Base-by-base conservation (phyloP, 164 flowering plant genomes). In the Annona cherimola region DNA sequence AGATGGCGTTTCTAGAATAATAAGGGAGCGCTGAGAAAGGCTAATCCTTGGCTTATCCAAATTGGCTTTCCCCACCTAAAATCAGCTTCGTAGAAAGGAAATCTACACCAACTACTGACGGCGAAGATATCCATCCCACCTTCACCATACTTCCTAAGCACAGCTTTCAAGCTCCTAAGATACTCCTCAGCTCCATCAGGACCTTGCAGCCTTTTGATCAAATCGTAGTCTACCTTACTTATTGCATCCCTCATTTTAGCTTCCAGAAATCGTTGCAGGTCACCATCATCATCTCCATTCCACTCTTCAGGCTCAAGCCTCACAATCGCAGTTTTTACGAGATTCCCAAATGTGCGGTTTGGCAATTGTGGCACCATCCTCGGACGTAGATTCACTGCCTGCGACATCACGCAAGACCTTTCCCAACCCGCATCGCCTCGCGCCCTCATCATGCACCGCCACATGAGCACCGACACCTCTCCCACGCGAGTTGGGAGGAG, bases 401-500 rank as follows among this genome's bases (percentile, higher is more conserved):
- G n/a, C n/a, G n/a, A n/a, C n/a, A n/a, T n/a, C 20, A 63, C 41
- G 5, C 42, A 74, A 3, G 46, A 26, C 55, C 42, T 41, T 4
- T 12, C 5, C 14, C 68, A 50, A 1, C 71, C 72, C 19, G 65
- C 19, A 2, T 70, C 54, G 1, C 2, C 12, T n/a, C 64, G n/a
- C n/a, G n/a, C n/a, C n/a, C n/a, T n/a, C n/a, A n/a, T n/a, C n/a
- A n/a, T n/a, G n/a, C n/a, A n/a, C n/a, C n/a, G n/a, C n/a, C n/a
- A n/a, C n/a, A n/a, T n/a, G n/a, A n/a, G n/a, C n/a, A n/a, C n/a
- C n/a, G 90, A 78, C 39, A 90, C 80, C 0, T 68, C 79, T 73
- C 85, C 87, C 0, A 88, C 78, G 0, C 86, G 76, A 0, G 89
- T 84, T 0, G 89, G 87, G 45, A 54, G 2, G 11, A n/a, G 46